Conservation (phyloP, 2,329 filamentous ascomycete genomes). For the Teratosphaeriaceae sp. region DNA sequence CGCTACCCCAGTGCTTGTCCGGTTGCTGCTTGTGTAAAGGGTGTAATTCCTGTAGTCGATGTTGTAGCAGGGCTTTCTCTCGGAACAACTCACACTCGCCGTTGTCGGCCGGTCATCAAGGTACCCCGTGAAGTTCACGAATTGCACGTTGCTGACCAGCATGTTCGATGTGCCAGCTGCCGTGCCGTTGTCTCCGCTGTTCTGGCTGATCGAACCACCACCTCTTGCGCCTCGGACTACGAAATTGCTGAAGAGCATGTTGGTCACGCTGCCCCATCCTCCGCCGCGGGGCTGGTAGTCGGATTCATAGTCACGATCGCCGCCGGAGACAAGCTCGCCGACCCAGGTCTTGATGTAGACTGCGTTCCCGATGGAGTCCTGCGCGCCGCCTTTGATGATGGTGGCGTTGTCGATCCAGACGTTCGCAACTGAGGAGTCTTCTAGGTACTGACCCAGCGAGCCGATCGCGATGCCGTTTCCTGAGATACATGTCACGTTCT, state of each 20-base stretch:
- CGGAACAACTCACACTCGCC: slow-evolving; percentile 42
- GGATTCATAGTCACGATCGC: slow-evolving; percentile 49
- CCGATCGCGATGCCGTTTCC: slow-evolving; percentile 49
- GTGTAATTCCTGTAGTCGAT: slow-evolving; percentile 34
- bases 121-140: slow-evolving; percentile 48
- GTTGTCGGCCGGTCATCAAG: slow-evolving; percentile 25
- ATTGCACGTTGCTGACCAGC: slow-evolving; percentile 40
- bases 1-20: slow-evolving; percentile 27
- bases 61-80: slow-evolving; percentile 43
- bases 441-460: slow-evolving; percentile 49
- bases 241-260: slow-evolving; percentile 49
- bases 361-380: slow-evolving; percentile 40
- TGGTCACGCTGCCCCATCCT: slow-evolving; percentile 48
- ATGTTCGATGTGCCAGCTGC: slow-evolving; percentile 44
- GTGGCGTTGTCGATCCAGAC: slow-evolving; percentile 43
- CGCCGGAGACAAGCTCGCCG: slow-evolving; percentile 38
- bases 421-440: slow-evolving; percentile 47
- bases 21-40: slow-evolving; percentile 28
- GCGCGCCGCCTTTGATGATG: slow-evolving; percentile 37
- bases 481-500: slow-evolving; percentile 49
- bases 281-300: slow-evolving; percentile 44
- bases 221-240: slow-evolving; percentile 39
- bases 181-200: slow-evolving; percentile 45
- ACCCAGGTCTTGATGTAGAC: slow-evolving; percentile 55
- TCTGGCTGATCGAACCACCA: slow-evolving; percentile 41